phyloP scores from a whole-genome alignment of 805 yeast species.

The Saccharomycopsis babjevae region DNA sequence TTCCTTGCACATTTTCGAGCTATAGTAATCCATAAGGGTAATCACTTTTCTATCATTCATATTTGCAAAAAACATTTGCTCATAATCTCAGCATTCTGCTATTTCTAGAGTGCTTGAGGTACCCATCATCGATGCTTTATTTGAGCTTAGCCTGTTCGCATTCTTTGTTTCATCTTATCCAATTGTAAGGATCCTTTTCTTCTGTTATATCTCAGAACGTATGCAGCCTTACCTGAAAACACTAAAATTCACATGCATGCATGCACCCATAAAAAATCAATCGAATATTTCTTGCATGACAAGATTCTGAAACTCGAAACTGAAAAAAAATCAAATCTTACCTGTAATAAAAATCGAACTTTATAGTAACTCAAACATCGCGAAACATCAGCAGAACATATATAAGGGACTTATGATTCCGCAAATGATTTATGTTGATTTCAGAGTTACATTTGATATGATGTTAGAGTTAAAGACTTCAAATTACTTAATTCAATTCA shows the following conservation, averaged over 20 bases:
- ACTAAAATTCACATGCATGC: background rate
- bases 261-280: background rate
- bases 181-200: background rate
- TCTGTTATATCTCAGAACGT: background rate
- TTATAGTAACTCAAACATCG: background rate
- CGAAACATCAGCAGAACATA: background rate
- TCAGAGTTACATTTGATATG: too few relatives aligned
- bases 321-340: background rate
- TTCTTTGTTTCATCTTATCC: background rate
- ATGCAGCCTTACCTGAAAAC: background rate
- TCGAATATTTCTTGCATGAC: background rate
- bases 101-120: too few relatives aligned
- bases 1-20: too few relatives aligned
- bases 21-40: too few relatives aligned
- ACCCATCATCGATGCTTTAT: background rate
- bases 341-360: background rate
- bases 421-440: too few relatives aligned
- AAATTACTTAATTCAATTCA: background rate
- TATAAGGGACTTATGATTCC: background rate
- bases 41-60: too few relatives aligned
- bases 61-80: too few relatives aligned
- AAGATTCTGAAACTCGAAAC: background rate
- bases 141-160: background rate
- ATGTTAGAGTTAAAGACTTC: too few relatives aligned
- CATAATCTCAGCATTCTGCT: too few relatives aligned